Conservation (phyloP, 1,284 basidiomycete species). For the Apiotrichum mycotoxinovorans region DNA sequence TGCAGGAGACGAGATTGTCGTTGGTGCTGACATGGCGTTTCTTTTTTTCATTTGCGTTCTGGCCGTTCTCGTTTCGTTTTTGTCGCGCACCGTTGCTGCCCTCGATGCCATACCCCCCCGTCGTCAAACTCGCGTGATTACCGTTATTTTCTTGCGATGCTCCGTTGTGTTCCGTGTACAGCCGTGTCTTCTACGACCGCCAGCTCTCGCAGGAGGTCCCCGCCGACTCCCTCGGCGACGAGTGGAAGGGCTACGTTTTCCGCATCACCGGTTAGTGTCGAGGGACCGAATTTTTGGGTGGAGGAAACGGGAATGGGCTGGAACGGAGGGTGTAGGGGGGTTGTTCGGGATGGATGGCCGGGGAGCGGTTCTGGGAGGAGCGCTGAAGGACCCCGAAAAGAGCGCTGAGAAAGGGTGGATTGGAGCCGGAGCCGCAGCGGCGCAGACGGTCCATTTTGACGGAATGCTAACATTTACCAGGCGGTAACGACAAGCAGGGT, state of each 20-base stretch:
- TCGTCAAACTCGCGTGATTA: neutral
- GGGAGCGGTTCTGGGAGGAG: too few relatives aligned
- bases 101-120: neutral
- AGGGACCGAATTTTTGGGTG: neutral
- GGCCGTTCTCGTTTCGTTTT: neutral
- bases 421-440: too few relatives aligned
- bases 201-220: conserved; percentile 89
- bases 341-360: too few relatives aligned
- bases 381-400: too few relatives aligned
- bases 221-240: conserved; percentile 85
- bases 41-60: neutral
- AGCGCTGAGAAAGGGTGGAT: too few relatives aligned
- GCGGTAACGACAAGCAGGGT: conserved; percentile 53
- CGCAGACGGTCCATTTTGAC: too few relatives aligned
- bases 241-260: conserved; percentile 96
- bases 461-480: conserved; percentile 12
- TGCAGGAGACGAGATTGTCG: neutral
- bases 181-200: conserved; percentile 94
- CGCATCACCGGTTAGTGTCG: conserved; percentile 76
- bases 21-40: neutral
- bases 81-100: too few relatives aligned
- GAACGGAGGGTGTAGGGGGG: too few relatives aligned
- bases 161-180: conserved; percentile 36
- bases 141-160: too few relatives aligned
- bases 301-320: neutral